Conservation (phyloP, 306 rosid genomes). For the Quercus dentata region DNA sequence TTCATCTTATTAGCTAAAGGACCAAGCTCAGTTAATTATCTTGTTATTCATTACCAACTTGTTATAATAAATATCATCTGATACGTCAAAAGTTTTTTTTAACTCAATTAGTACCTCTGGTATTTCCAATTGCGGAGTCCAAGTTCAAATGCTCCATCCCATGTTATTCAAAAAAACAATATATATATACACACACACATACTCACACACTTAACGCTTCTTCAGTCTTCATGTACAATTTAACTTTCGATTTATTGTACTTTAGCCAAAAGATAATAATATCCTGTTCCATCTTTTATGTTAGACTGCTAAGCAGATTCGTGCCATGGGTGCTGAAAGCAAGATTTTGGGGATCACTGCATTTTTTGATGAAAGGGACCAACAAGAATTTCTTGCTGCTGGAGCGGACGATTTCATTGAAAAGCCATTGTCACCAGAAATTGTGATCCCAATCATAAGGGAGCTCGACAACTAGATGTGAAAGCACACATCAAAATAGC, state of each 20-base stretch:
- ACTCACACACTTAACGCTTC: too few species aligned
- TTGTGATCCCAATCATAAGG: constrained; percentile 18
- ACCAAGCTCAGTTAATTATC: not conserved
- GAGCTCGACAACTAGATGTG: constrained; percentile 8
- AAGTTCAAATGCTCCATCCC: too few species aligned
- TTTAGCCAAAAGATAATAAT: not conserved
- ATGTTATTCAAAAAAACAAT: too few species aligned
- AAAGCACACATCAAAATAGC: not conserved
- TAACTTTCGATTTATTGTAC: not conserved
- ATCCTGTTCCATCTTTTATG: not conserved
- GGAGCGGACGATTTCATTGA: constrained; percentile 16
- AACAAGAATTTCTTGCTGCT: constrained; percentile 15
- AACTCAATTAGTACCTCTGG: too few species aligned
- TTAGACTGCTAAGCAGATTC: constrained; percentile 16
- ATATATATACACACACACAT: too few species aligned
- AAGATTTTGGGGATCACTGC: constrained; percentile 17
- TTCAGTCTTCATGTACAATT: not conserved
- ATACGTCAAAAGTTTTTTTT: too few species aligned
- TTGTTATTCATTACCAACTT: too few species aligned
- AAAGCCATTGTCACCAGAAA: constrained; percentile 20
- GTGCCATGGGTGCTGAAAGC: constrained; percentile 13
- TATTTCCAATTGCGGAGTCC: too few species aligned
- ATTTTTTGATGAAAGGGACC: not conserved
- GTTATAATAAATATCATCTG: too few species aligned
- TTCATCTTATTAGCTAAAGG: not conserved